These are phyloP conservation scores for Fusarium tricinctum DNA, from an alignment of 2,329 filamentous ascomycete species.

Conservation along the genomic window DNA sequence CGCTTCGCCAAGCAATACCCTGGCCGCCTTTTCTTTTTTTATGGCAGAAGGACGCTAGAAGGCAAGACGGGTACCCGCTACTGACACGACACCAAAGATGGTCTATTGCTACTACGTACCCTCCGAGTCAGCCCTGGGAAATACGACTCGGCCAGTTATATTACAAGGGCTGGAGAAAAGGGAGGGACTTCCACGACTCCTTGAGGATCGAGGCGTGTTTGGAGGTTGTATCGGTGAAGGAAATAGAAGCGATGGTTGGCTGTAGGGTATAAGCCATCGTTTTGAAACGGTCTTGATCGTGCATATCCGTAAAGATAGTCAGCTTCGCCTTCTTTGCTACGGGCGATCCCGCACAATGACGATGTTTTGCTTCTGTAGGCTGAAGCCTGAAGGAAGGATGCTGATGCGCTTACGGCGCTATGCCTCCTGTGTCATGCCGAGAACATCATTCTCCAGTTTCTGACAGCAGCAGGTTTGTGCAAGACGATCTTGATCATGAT, in stretches of 20 bases:
- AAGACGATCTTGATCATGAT: conserved; percentile 18
- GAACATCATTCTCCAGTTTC: background rate
- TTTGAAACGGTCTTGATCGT: conserved; percentile 18
- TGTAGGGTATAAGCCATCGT: background rate
- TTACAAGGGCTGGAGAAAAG: background rate
- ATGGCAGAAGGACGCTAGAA: conserved; percentile 35
- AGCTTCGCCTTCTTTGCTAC: background rate
- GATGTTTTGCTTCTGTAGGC: background rate
- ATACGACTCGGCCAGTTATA: conserved; percentile 25
- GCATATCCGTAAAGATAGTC: background rate
- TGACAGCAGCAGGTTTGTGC: background rate
- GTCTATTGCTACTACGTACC: background rate
- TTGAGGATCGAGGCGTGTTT: background rate
- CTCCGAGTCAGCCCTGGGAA: conserved; percentile 22
- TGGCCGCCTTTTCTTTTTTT: conserved; percentile 13
- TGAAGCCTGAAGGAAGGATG: conserved; percentile 23
- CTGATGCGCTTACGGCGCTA: conserved; percentile 14
- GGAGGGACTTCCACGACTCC: background rate
- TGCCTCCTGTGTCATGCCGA: background rate
- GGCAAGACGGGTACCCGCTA: conserved; percentile 10
- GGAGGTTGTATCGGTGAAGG: background rate
- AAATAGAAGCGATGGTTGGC: conserved; percentile 1
- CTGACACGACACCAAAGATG: background rate
- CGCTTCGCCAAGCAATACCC: conserved; percentile 1
- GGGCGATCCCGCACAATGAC: conserved; percentile 20